Conservation (phyloP, 768 basidiomycete genomes). For the Crepidotus variabilis region DNA sequence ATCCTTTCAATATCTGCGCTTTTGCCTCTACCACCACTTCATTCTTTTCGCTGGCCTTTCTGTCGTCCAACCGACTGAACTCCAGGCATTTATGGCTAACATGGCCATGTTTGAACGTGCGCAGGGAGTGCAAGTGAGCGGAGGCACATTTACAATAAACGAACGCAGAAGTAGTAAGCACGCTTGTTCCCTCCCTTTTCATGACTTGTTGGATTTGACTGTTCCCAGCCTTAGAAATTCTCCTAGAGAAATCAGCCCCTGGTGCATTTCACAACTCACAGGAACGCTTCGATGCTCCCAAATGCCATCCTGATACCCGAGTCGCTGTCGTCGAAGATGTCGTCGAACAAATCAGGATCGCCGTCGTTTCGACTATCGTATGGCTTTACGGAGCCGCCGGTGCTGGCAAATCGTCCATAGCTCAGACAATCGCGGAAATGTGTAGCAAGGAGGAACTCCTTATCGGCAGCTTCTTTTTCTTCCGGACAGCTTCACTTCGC, state of each 20-base stretch:
- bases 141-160: not conserved
- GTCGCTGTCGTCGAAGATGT: slow-evolving; percentile 2
- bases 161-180: not conserved
- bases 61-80: not conserved
- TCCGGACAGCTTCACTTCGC: slow-evolving; percentile 1
- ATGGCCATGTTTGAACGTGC: not conserved
- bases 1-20: too few species aligned
- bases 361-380: slow-evolving; percentile 4
- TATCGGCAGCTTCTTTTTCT: slow-evolving; percentile 12
- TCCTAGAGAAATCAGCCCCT: slow-evolving; percentile 1
- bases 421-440: slow-evolving; percentile 6
- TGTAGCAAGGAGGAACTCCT: slow-evolving; percentile 1
- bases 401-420: slow-evolving; percentile 14
- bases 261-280: slow-evolving; percentile 10
- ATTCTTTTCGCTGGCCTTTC: not conserved
- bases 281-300: slow-evolving; percentile 8
- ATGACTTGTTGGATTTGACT: not conserved
- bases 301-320: slow-evolving; percentile 12
- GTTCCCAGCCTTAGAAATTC: not conserved
- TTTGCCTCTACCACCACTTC: too few species aligned
- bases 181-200: not conserved
- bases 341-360: not conserved
- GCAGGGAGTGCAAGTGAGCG: not conserved
- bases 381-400: slow-evolving; percentile 16
- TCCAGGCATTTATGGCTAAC: not conserved